Base-by-base conservation (phyloP, 495 filamentous ascomycete genomes). In the Poronia punctata region DNA sequence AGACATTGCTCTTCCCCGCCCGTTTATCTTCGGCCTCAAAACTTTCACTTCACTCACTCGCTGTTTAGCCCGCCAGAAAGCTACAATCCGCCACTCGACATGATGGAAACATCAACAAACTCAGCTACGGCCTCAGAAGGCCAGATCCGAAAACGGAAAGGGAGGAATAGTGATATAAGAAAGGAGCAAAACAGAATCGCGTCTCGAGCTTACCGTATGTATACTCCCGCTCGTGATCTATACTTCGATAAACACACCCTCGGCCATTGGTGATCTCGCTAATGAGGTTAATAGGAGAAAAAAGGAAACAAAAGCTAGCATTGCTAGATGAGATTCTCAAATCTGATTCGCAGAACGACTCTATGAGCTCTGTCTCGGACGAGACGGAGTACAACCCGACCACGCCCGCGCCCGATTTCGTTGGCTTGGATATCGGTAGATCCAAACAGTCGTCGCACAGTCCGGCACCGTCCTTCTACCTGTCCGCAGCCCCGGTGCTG, bases 111-210 rank as follows among this genome's bases (percentile, higher is more conserved):
- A 32, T 24, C 46, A 21, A 46, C 38, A 23, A 40, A 38, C 19
- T 38, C 27, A 7, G 19, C 38, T 25, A 22, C 41, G 35, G 12
- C 48, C 9, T 37, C 49, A 14, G 30, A 17, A 11, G 25, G 28
- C 24, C 49, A 46, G 22, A 34, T 46, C 7, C 45, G 36, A 32
- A 25, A 31, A 5, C 46, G 49, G 23, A 59, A 57, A 33, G 49
- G 52, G 24, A 44, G 48, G 31, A 61, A 58, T 35, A 61, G 46
- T 27, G 52, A 58, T 18, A 44, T 56, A 9, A 49, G 57, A 7
- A 61, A 58, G 34, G 57, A 61, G 32, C 57, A 61, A 34, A 61
- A 61, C 17, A 47, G 57, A 38, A 55, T 58, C 28, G 57, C 57
- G 11, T 61, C 57, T 32, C 54, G 57, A 34, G 52, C 54, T 14